A percentile compares a stretch with the other conserved stretches of the same genome.
These are phyloP conservation scores for Tuber aestivum DNA, from an alignment of 495 filamentous ascomycete genomes.

Conservation along the genomic window DNA sequence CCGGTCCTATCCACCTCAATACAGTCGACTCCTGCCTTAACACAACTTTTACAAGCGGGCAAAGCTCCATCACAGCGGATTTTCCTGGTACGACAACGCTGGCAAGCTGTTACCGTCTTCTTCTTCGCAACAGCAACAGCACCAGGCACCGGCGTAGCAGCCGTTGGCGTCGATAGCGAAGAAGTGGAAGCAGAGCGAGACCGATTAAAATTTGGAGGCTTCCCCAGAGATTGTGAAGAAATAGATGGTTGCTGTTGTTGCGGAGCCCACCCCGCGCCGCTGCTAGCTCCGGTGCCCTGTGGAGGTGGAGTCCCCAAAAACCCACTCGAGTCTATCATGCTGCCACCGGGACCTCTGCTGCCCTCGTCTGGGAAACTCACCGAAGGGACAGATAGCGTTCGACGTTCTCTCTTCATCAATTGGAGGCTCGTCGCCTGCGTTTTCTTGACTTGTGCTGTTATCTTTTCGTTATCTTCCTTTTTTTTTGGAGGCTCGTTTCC, in stretches of 20 bases:
- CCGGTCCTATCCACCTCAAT: constrained; percentile 42
- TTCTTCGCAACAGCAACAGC: constrained; percentile 23
- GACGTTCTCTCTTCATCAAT: constrained; percentile 41
- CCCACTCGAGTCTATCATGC: constrained; percentile 21
- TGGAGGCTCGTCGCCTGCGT: neutral
- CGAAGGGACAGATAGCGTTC: constrained; percentile 38
- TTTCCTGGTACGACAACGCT: constrained; percentile 42
- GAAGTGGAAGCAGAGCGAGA: constrained; percentile 43
- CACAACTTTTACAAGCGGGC: constrained; percentile 39
- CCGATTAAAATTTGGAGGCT: constrained; percentile 29
- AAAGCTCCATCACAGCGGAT: constrained; percentile 41
- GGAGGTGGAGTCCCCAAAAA: constrained; percentile 31
- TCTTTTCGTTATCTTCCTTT: constrained; percentile 10
- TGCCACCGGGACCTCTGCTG: constrained; percentile 14
- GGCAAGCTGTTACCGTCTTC: constrained; percentile 42
- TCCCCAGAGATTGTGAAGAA: constrained; percentile 18
- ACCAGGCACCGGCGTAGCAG: constrained; percentile 16
- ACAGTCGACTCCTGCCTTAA: constrained; percentile 38
- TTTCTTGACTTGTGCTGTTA: constrained; percentile 6
- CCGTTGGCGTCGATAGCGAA: constrained; percentile 36
- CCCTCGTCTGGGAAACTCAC: constrained; percentile 30
- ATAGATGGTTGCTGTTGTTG: constrained; percentile 35
- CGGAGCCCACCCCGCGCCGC: constrained; percentile 40
- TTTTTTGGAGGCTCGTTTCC: constrained; percentile 1
- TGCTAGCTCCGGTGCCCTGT: constrained; percentile 18